Conservation (phyloP, 129 eudicot species). For the Tanacetum coccineum region DNA sequence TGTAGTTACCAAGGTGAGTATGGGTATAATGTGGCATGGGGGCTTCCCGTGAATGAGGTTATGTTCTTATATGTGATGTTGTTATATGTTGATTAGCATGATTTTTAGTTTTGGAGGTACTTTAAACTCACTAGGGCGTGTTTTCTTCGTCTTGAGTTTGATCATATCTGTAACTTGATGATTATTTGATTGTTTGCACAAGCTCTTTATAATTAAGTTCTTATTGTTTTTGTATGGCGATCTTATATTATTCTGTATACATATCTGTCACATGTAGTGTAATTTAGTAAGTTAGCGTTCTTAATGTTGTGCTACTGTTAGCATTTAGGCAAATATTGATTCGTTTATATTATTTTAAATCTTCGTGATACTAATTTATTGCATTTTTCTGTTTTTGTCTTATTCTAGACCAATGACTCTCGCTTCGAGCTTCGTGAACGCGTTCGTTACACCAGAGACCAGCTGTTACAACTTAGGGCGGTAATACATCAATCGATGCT, state of each 20-base stretch:
- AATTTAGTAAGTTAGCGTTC: slow-evolving; percentile 1
- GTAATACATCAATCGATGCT: slow-evolving; percentile 32
- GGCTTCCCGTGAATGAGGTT: slow-evolving; percentile 32
- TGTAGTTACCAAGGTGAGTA: background rate
- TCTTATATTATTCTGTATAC: background rate
- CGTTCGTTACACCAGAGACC: slow-evolving; percentile 73
- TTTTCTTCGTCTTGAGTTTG: background rate
- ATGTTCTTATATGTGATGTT: background rate
- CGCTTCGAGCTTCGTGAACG: slow-evolving; percentile 86
- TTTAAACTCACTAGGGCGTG: background rate
- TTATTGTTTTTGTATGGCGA: background rate
- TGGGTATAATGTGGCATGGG: slow-evolving; percentile 28
- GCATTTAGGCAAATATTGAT: background rate
- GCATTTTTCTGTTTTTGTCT: slow-evolving; percentile 12
- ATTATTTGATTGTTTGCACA: background rate
- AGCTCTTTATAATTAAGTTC: background rate
- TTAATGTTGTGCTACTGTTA: background rate
- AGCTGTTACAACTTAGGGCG: slow-evolving; percentile 88
- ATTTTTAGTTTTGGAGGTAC: background rate
- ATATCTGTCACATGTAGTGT: background rate
- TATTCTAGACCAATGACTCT: slow-evolving; percentile 65
- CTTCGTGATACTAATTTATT: too few species aligned
- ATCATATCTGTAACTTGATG: background rate
- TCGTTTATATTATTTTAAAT: background rate
- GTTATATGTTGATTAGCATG: background rate